Base-by-base conservation (phyloP, 441 rosid species). In the Daphne laureola region DNA sequence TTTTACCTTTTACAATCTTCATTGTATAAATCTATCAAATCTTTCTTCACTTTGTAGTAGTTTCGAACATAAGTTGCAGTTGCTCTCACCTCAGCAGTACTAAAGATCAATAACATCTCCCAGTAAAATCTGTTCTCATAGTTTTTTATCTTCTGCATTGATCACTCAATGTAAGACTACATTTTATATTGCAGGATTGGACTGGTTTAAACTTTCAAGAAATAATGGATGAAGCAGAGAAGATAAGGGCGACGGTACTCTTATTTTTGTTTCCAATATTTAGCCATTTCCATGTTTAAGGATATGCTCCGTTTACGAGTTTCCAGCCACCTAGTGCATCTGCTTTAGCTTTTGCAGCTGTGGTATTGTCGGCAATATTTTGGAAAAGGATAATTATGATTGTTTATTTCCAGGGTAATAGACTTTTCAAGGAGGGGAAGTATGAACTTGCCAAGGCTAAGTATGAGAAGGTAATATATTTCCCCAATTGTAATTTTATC, bases 191-290 rank as follows among this genome's bases (percentile, higher is more conserved):
- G 48, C 92, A 90, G 99, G 99, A 94, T 52, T 94, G 99, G 99
- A 94, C 95, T 50, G 97, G 97, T 47, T 59, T 94, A 80, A 77
- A 81, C 80, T 94, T 94, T 62, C 76, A 78, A 66, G 78, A 74
- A 68, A 84, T 94, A 78, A 90, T 94, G 99, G 81, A 81, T 53
- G 99, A 94, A 43, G 96, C 99, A 51, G 94, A 86, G 59, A 82
- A 78, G 63, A 94, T 87, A 59, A 80, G 98, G 73, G 75, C 67
- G 74, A 86, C 87, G 67, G 97, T 94, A 82, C 67, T 81, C 18
- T 48, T 51, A 3, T 4, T 54, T 27, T 51, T 17, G 41, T 46
- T 42, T 35, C 17, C 14, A 23, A 31, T 17, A 45, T 61, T 48
- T 61, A 14, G 61, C 57, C 54, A 53, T 17, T 50, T 44, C 14